Evolutionary conservation across 2,329 filamentous ascomycete species (phyloP).

Genomic region (Aspergillus bombycis): DNA sequence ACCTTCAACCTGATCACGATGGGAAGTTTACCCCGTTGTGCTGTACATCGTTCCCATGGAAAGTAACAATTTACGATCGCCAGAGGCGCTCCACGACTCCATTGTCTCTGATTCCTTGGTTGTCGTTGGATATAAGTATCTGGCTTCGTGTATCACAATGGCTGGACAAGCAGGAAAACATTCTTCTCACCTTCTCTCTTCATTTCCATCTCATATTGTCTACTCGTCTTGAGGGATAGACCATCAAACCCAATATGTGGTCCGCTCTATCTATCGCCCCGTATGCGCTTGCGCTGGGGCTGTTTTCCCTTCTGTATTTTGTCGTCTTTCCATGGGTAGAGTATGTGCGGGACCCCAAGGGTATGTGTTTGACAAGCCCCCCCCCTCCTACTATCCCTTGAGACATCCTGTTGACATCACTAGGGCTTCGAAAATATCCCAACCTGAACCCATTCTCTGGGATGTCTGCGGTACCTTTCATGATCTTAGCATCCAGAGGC

Average conservation of each 20-base stretch:
- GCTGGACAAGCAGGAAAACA: background rate
- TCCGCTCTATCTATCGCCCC: slow-evolving; percentile 24
- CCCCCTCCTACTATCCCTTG: no score
- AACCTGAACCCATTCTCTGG: slow-evolving; percentile 49
- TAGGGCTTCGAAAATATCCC: slow-evolving; percentile 52
- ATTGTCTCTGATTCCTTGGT: background rate
- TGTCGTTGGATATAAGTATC: background rate
- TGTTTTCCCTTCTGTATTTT: slow-evolving; percentile 30
- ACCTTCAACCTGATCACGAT: background rate
- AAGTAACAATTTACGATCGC: background rate
- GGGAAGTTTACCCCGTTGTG: slow-evolving; percentile 15
- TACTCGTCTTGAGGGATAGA: background rate
- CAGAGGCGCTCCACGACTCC: slow-evolving; percentile 1
- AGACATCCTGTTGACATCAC: background rate
- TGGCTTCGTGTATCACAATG: background rate
- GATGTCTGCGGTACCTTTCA: slow-evolving; percentile 52
- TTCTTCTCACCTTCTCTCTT: background rate
- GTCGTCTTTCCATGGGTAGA: slow-evolving; percentile 27
- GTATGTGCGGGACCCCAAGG: slow-evolving; percentile 34
- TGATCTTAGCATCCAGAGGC: slow-evolving; percentile 48
- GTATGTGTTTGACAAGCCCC: slow-evolving; percentile 14
- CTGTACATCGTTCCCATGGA: background rate
- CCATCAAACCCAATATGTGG: slow-evolving; percentile 20
- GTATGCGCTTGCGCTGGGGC: slow-evolving; percentile 26
- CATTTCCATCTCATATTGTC: background rate